Evolutionary conservation across 768 basidiomycete species (phyloP).

Genomic region (Pleurotus djamor): DNA sequence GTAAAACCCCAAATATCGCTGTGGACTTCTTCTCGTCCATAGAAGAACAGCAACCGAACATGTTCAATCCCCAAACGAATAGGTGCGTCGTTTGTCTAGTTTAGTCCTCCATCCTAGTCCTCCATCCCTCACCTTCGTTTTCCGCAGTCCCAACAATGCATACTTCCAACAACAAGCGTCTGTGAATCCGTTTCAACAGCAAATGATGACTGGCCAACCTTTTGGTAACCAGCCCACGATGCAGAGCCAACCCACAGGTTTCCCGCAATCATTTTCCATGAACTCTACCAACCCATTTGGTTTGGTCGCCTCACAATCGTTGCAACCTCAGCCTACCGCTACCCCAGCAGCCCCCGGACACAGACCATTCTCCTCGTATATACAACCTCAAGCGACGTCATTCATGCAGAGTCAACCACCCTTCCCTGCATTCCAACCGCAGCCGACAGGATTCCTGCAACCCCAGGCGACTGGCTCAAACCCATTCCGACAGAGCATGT

Average conservation of each 20-base stretch:
- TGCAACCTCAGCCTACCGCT: slow-evolving; percentile 32
- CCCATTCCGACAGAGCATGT: slow-evolving; percentile 82
- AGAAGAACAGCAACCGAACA: slow-evolving; percentile 74
- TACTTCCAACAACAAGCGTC: slow-evolving; percentile 58
- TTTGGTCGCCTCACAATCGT: slow-evolving; percentile 30
- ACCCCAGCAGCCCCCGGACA: slow-evolving; percentile 24
- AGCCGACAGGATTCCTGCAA: slow-evolving; percentile 35
- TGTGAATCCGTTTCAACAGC: slow-evolving; percentile 78
- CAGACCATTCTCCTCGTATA: slow-evolving; percentile 51
- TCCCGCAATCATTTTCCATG: slow-evolving; percentile 24
- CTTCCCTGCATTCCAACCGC: slow-evolving; percentile 14
- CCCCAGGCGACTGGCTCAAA: slow-evolving; percentile 68
- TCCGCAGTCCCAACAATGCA: slow-evolving; percentile 39
- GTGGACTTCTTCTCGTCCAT: slow-evolving; percentile 90
- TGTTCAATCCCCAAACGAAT: slow-evolving; percentile 63
- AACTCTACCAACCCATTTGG: slow-evolving; percentile 50
- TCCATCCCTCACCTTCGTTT: background rate
- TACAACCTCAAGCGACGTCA: slow-evolving; percentile 55
- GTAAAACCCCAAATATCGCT: slow-evolving; percentile 30
- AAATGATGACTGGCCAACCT: slow-evolving; percentile 49
- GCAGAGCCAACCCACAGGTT: slow-evolving; percentile 58
- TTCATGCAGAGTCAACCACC: slow-evolving; percentile 44
- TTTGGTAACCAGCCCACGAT: slow-evolving; percentile 37
- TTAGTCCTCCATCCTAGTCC: background rate
- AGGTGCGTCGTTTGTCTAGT: slow-evolving; percentile 33